Conservation (phyloP, 2,329 filamentous ascomycete species). For the Albophoma yamanashiensis region DNA sequence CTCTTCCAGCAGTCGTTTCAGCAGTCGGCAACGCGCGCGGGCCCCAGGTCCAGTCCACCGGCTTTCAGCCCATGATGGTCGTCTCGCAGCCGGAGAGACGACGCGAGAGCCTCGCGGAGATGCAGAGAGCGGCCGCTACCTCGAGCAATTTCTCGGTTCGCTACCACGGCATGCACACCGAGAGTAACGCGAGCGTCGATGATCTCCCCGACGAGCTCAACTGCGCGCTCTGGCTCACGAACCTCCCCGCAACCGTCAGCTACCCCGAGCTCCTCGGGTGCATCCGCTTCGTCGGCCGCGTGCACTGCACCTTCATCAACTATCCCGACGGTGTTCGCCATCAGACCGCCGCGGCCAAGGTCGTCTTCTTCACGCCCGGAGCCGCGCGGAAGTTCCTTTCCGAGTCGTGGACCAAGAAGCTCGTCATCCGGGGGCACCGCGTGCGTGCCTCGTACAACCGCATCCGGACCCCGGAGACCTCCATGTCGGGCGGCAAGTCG, state of each 20-base stretch:
- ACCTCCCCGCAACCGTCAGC: conserved; percentile 32
- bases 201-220: conserved; percentile 25
- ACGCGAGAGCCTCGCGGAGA: conserved; percentile 2
- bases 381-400: conserved; percentile 23
- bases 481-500: conserved; percentile 19
- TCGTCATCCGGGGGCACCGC: conserved; percentile 23
- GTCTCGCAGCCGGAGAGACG: conserved; percentile 8
- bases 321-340: conserved; percentile 25
- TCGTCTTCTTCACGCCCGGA: conserved; percentile 34
- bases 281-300: conserved; percentile 35
- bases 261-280: conserved; percentile 30
- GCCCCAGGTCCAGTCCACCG: not conserved
- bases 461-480: conserved; percentile 27
- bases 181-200: conserved; percentile 22
- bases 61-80: conserved; percentile 13
- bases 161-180: conserved; percentile 25
- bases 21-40: not conserved
- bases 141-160: conserved; percentile 18
- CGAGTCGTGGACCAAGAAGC: conserved; percentile 14
- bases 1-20: not conserved
- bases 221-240: conserved; percentile 42
- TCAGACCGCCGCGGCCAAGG: conserved; percentile 32
- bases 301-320: conserved; percentile 43
- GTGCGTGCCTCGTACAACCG: conserved; percentile 36
- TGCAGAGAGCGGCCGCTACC: not conserved